These are phyloP conservation scores for Iris pallida DNA, from an alignment of 116 monocot genomes.

Conservation along the genomic window DNA sequence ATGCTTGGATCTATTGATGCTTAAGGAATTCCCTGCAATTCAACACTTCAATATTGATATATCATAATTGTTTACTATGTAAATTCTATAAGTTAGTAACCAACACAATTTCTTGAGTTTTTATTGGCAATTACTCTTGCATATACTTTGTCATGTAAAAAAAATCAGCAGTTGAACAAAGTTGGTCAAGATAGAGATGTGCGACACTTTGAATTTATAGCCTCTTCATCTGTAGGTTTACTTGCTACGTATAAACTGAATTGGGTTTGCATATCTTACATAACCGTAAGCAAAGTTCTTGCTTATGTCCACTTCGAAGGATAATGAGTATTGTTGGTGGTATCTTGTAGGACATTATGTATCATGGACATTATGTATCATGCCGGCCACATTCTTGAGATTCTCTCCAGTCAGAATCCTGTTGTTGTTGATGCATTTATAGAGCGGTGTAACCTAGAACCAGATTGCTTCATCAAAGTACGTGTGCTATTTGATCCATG, in stretches of 20 bases:
- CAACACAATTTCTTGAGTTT: neutral
- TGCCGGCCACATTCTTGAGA: slow-evolving; percentile 81
- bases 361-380: slow-evolving; percentile 64
- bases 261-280: neutral
- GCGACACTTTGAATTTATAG: slow-evolving; percentile 83
- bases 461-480: slow-evolving; percentile 77
- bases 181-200: slow-evolving; percentile 54
- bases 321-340: neutral
- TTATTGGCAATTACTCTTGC: neutral
- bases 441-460: slow-evolving; percentile 70
- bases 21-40: too few species aligned
- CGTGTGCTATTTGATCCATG: neutral
- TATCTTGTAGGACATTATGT: slow-evolving; percentile 41
- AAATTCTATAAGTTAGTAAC: too few species aligned
- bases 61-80: too few species aligned
- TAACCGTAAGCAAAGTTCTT: neutral
- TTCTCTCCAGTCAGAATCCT: slow-evolving; percentile 82
- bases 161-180: slow-evolving; percentile 50
- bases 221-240: slow-evolving; percentile 44
- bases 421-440: slow-evolving; percentile 70
- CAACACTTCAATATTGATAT: too few species aligned
- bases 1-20: too few species aligned
- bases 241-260: neutral
- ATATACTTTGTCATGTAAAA: slow-evolving; percentile 27
- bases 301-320: neutral